A percentile compares a stretch with the other conserved stretches of the same genome.
Evolutionary conservation across 208 protist species (phyloP).

Genomic region (Trypanosoma rangeli): DNA sequence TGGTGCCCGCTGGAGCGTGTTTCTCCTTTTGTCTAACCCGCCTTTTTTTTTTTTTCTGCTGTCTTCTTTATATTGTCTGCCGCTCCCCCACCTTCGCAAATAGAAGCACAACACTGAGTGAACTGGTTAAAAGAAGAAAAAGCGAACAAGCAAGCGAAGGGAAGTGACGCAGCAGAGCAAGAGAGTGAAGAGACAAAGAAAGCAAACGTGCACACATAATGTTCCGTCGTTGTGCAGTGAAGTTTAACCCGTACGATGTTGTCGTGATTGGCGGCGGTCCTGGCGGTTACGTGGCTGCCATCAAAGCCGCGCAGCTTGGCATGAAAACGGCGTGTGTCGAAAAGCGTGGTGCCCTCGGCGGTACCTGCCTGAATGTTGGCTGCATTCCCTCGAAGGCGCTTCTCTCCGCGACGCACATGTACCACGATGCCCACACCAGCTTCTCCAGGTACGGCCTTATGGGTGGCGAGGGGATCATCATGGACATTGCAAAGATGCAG

Average conservation of each 20-base stretch:
- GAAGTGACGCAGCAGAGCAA: background rate
- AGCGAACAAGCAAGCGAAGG: background rate
- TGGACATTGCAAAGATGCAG: conserved; percentile 97
- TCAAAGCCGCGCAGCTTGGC: conserved; percentile 99
- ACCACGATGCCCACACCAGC: conserved; percentile 94
- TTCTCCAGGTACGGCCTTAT: conserved; percentile 93
- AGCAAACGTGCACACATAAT: conserved; percentile 28
- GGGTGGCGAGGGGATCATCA: conserved; percentile 79
- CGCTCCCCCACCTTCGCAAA: background rate
- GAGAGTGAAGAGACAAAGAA: background rate
- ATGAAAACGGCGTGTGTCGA: conserved; percentile 99
- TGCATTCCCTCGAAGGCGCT: conserved; percentile 99
- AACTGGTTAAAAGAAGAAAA: background rate
- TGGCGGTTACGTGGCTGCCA: conserved; percentile 99
- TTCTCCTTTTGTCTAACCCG: background rate
- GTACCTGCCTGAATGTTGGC: conserved; percentile 99
- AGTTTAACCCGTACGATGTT: conserved; percentile 92
- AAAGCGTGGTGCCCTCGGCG: conserved; percentile 97
- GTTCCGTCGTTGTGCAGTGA: conserved; percentile 54
- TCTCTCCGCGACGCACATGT: conserved; percentile 98
- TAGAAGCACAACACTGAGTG: background rate
- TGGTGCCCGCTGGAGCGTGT: background rate
- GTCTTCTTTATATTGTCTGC: background rate
- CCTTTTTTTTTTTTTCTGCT: conserved; percentile 28
- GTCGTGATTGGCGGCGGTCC: conserved; percentile 99